Conservation (phyloP, 768 basidiomycete species). For the Boletus pseudo-olivaceus region DNA sequence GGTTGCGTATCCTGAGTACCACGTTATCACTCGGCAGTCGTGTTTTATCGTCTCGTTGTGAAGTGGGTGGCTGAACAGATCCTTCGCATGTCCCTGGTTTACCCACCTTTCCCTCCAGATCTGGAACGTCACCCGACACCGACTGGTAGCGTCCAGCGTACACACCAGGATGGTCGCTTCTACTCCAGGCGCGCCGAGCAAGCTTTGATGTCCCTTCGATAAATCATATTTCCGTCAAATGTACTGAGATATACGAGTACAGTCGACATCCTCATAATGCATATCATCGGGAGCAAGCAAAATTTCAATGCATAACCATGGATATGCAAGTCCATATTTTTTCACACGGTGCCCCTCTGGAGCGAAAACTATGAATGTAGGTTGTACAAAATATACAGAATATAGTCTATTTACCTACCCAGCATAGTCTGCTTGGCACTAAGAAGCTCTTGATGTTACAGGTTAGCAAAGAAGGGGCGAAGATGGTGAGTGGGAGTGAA, state of each 20-base stretch:
- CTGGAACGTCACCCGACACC: constrained; percentile 51
- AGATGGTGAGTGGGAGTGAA: no score
- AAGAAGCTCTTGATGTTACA: no score
- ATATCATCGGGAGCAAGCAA: no score
- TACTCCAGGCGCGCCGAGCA: not conserved
- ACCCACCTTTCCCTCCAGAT: constrained; percentile 35
- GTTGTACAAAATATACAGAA: no score
- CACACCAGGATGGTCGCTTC: constrained; percentile 54
- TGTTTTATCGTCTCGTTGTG: constrained; percentile 45
- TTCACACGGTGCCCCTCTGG: no score
- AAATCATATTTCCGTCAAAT: constrained; percentile 11
- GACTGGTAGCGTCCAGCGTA: constrained; percentile 51
- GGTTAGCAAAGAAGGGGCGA: no score
- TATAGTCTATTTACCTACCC: no score
- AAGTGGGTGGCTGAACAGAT: constrained; percentile 32
- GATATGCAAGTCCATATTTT: no score
- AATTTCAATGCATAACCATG: no score
- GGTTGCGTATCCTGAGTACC: constrained; percentile 48
- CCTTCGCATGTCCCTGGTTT: not conserved
- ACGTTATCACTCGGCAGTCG: constrained; percentile 49
- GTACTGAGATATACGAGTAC: not conserved
- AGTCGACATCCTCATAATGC: no score
- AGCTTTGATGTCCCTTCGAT: constrained; percentile 12
- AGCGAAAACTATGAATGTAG: no score
- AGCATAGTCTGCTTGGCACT: no score